phyloP scores from a whole-genome alignment of 768 basidiomycete species.

The Ephemerocybe angulata region DNA sequence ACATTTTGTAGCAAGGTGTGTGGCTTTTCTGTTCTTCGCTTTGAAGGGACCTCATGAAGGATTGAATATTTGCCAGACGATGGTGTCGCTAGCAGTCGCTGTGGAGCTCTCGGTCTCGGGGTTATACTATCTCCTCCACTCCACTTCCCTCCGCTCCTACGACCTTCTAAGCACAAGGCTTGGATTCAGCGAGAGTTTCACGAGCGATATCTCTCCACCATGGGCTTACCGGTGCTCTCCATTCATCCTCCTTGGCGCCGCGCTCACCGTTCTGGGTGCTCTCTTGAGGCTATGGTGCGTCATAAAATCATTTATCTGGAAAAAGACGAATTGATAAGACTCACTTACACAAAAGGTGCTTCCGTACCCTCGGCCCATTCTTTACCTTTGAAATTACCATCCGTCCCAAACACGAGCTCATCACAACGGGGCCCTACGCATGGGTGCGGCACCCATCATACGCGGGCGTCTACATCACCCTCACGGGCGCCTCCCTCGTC shows the following conservation, averaged over 20 bases:
- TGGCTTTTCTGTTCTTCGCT: background rate
- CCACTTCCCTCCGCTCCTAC: background rate
- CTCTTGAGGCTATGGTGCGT: conserved; percentile 30
- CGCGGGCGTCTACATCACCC: conserved; percentile 35
- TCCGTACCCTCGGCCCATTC: conserved; percentile 35
- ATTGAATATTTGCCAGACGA: too few relatives aligned
- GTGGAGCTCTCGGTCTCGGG: background rate
- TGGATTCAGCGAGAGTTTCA: background rate
- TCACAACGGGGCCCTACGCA: conserved; percentile 42
- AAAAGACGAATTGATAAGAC: conserved; percentile 1
- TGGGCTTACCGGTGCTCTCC: conserved; percentile 3
- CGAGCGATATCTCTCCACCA: background rate
- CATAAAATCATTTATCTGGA: background rate
- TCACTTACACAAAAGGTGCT: conserved; percentile 34
- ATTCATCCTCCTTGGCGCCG: conserved; percentile 20
- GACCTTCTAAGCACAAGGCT: background rate
- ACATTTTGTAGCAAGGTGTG: conserved; percentile 36
- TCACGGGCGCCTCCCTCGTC: conserved; percentile 30
- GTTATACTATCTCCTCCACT: background rate
- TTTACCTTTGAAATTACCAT: conserved; percentile 45
- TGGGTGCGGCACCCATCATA: conserved; percentile 45
- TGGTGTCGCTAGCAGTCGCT: conserved; percentile 4
- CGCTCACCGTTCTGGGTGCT: conserved; percentile 24
- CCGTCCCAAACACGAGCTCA: conserved; percentile 35
- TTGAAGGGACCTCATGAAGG: background rate